Conservation (phyloP, 345 rosid genomes). For the Rhodamnia rubescens region DNA sequence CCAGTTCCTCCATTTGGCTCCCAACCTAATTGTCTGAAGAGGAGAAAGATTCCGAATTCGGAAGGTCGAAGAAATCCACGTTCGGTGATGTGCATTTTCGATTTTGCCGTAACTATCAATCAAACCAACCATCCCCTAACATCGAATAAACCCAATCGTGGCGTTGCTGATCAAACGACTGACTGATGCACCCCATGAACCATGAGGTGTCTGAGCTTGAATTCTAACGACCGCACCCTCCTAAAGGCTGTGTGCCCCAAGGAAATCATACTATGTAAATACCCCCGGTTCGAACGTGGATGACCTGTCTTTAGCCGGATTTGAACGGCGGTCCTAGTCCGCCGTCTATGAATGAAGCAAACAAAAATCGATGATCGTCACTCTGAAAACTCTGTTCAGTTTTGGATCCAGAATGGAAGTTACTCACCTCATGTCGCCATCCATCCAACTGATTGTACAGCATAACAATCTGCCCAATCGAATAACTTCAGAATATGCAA, state of each 20-base stretch:
- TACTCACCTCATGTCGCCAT: background rate
- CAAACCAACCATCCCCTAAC: background rate
- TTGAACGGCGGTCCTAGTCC: background rate
- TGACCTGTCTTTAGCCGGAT: background rate
- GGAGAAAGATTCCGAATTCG: background rate
- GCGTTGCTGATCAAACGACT: rapidly evolving
- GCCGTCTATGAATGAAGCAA: background rate
- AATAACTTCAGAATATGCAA: background rate
- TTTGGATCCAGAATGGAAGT: background rate
- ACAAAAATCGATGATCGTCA: background rate
- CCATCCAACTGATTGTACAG: background rate
- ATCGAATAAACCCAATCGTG: background rate
- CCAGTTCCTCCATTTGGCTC: background rate
- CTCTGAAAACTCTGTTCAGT: background rate
- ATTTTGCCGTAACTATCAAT: background rate
- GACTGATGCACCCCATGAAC: rapidly evolving
- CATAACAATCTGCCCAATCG: background rate
- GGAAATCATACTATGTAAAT: background rate
- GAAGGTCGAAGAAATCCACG: background rate
- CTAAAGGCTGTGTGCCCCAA: background rate
- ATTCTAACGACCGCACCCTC: background rate
- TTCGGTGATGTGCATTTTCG: background rate
- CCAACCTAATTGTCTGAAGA: background rate
- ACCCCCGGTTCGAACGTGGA: background rate
- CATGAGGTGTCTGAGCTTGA: background rate